phyloP scores from a whole-genome alignment of 495 filamentous ascomycete species.

The Choiromyces venosus region DNA sequence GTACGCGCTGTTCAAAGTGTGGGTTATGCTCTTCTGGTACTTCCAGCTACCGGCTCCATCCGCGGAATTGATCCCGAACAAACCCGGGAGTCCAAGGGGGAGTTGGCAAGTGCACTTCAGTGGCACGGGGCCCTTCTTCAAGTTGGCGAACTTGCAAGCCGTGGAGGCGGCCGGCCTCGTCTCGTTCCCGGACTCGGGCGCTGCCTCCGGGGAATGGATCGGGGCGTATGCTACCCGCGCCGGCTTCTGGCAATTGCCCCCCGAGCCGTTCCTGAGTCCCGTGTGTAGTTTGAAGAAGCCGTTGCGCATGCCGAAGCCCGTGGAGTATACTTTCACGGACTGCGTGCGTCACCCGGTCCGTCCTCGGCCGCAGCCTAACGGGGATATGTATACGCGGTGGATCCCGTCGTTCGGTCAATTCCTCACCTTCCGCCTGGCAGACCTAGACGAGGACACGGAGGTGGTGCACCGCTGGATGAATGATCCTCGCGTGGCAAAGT shows the following conservation, averaged over 20 bases:
- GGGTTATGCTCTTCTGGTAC: slow-evolving; percentile 93
- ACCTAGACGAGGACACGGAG: slow-evolving; percentile 55
- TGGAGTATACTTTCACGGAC: slow-evolving; percentile 60
- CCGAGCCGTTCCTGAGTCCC: slow-evolving; percentile 63
- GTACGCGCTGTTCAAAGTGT: slow-evolving; percentile 49
- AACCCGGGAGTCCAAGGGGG: slow-evolving; percentile 63
- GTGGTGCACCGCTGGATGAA: slow-evolving; percentile 86
- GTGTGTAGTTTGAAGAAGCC: background rate
- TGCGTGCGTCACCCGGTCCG: slow-evolving; percentile 79
- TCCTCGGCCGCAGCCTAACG: slow-evolving; percentile 80
- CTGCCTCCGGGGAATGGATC: slow-evolving; percentile 9
- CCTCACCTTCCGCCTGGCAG: slow-evolving; percentile 73
- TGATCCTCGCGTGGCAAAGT: slow-evolving; percentile 69
- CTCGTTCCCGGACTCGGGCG: slow-evolving; percentile 21
- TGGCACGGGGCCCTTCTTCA: slow-evolving; percentile 22
- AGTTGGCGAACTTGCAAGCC: slow-evolving; percentile 17
- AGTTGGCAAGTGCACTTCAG: slow-evolving; percentile 86
- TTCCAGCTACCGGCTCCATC: slow-evolving; percentile 70
- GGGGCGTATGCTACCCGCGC: slow-evolving; percentile 47
- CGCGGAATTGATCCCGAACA: slow-evolving; percentile 19
- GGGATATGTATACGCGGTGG: slow-evolving; percentile 83
- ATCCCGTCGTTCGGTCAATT: slow-evolving; percentile 76
- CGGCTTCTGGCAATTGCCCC: slow-evolving; percentile 88
- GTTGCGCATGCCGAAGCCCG: slow-evolving; percentile 22
- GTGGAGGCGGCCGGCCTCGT: slow-evolving; percentile 28